Conservation (phyloP, 306 rosid species). For the Castanea sativa region DNA sequence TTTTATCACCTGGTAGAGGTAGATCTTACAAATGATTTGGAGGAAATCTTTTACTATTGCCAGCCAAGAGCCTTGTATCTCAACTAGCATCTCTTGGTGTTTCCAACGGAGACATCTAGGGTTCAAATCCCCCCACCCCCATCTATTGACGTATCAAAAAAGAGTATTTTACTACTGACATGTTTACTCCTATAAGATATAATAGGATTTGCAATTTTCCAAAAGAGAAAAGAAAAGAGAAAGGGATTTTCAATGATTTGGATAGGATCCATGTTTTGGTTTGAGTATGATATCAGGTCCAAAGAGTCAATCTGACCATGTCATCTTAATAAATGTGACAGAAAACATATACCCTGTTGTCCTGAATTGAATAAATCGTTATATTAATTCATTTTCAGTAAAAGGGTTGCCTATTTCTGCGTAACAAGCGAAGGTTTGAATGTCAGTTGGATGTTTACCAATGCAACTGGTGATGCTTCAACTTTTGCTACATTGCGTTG, state of each 20-base stretch:
- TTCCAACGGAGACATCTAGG: no score
- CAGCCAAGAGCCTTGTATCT: neutral
- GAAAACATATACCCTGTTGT: neutral
- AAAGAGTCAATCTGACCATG: neutral
- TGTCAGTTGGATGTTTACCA: neutral
- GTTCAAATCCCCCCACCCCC: no score
- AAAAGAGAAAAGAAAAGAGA: no score
- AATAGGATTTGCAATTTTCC: neutral
- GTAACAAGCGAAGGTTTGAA: no score
- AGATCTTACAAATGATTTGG: neutral
- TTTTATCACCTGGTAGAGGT: neutral
- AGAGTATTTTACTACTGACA: neutral
- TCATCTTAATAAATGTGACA: neutral
- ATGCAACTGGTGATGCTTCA: neutral
- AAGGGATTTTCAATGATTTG: neutral
- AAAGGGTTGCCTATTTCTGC: no score
- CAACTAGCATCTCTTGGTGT: no score
- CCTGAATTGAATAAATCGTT: neutral
- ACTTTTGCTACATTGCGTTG: neutral
- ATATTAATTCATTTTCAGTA: no score
- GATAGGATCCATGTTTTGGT: neutral
- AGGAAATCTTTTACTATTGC: neutral
- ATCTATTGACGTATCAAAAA: no score
- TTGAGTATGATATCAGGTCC: neutral
- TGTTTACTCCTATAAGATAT: constrained; percentile 3